Base-by-base conservation (phyloP, 192 early-diverging fungal genomes). In the Linnemannia exigua region DNA sequence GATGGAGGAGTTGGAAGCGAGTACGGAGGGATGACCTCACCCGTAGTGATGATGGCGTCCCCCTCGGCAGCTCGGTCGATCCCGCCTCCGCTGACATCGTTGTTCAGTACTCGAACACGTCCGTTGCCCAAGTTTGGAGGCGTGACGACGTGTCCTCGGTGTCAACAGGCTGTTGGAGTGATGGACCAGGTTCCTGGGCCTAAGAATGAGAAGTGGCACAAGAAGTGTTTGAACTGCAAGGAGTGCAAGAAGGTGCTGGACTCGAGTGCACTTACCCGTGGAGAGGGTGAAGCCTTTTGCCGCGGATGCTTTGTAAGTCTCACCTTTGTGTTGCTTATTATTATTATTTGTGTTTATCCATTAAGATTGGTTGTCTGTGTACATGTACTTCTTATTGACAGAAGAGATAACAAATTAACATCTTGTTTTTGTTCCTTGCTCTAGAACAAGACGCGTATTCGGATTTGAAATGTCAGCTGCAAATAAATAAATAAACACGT, bases 111-210 rank as follows among this genome's bases (percentile, higher is more conserved):
- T 16, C 68, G 88, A 28, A 89, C 88, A 15, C 73, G 81, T 22
- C 85, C 88, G 1, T 73, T 89, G 11, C 88, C 88, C 1, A 89
- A 88, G 74, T 76, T 92, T 46, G 91, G 91, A 25, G 91, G 91
- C 16, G 80, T 77, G 31, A 89, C 77, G 31, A 88, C 31, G 15
- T 92, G 91, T 70, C 88, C 89, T 12, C 75, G 91, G 16, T 92
- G 91, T 75, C 79, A 78, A 1, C 75, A 88, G 15, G 75, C 84
- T 15, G 89, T 92, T 46, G 87, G 88, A 0, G 81, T 92, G 68
- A 87, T 90, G 84, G 91, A 92, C 41, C 84, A 90, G 72, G 87
- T 84, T 1, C 87, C 89, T 11, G 91, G 91, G 41, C 91, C 91
- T 16, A 77, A 82, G 46, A 81, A 82, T 20, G 90, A 83, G 33